Conservation (phyloP, 495 filamentous ascomycete genomes). For the Tricharina praecox region DNA sequence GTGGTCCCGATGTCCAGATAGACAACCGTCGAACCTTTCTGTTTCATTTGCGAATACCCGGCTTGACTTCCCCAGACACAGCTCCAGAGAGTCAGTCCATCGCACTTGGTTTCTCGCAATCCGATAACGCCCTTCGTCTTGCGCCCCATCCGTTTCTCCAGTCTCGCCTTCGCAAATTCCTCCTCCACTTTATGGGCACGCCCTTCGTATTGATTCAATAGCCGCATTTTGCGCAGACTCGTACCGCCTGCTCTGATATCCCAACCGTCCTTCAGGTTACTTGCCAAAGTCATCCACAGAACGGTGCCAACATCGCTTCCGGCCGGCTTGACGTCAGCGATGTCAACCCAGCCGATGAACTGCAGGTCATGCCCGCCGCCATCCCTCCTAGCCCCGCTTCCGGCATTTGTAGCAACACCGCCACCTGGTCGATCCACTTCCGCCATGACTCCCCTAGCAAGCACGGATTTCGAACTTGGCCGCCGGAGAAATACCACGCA, state of each 20-base stretch:
- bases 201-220: conserved; percentile 63
- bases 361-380: conserved; percentile 40
- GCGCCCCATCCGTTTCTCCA: conserved; percentile 63
- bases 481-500: conserved; percentile 62
- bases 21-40: conserved; percentile 16
- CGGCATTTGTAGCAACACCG: conserved; percentile 31
- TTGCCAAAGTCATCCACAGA: conserved; percentile 51
- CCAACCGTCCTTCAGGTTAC: conserved; percentile 38
- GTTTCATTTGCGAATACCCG: conserved; percentile 10
- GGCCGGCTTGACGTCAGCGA: conserved; percentile 56
- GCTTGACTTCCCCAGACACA: conserved; percentile 23
- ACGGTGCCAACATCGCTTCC: conserved; percentile 57
- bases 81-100: conserved; percentile 21
- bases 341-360: conserved; percentile 52
- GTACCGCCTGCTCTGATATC: conserved; percentile 36
- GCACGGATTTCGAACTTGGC: conserved; percentile 38
- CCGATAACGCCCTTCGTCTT: conserved; percentile 32
- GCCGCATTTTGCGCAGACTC: conserved; percentile 42
- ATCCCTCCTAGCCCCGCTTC: conserved; percentile 24
- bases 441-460: conserved; percentile 60
- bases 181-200: conserved; percentile 62
- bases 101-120: conserved; percentile 17
- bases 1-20: conserved; percentile 19
- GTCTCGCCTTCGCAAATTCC: conserved; percentile 68
- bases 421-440: conserved; percentile 64